These are phyloP conservation scores for Rubia peregrina DNA, from an alignment of 305 asterid species.

Conservation along the genomic window DNA sequence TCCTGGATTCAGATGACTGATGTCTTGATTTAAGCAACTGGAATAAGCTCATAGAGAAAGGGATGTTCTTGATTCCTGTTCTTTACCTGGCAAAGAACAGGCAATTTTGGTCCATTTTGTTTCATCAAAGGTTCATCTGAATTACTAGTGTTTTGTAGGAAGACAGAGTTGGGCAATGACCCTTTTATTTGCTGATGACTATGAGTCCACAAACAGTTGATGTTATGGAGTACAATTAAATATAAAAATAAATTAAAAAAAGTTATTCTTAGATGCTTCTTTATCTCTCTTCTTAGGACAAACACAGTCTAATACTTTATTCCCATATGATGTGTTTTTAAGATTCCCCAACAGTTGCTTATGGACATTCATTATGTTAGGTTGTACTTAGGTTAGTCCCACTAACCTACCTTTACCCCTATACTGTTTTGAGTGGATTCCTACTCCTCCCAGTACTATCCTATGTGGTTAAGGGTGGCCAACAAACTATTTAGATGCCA, in stretches of 20 bases:
- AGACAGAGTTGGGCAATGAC: not conserved
- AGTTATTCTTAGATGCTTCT: constrained; percentile 1
- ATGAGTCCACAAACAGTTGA: constrained; percentile 6
- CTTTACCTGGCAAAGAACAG: not conserved
- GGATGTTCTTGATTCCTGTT: not conserved
- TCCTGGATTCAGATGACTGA: not conserved
- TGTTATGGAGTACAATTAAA: not conserved
- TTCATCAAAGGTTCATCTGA: constrained; percentile 1
- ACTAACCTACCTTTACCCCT: constrained; percentile 14
- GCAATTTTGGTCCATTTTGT: not conserved
- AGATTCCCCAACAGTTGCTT: constrained; percentile 31
- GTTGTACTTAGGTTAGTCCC: constrained; percentile 31
- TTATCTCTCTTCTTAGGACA: not conserved
- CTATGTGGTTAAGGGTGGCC: constrained; percentile 6
- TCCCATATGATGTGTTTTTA: constrained; percentile 4
- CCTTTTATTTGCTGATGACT: not conserved
- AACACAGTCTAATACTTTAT: not conserved
- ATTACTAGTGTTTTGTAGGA: not conserved
- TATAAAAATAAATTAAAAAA: not conserved
- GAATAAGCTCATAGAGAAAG: not conserved
- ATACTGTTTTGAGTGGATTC: not conserved
- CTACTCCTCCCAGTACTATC: not conserved
- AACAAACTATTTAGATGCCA: not conserved
- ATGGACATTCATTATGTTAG: constrained; percentile 24
- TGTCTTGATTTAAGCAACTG: not conserved